Base-by-base conservation (phyloP, 805 yeast species). In the Lipomyces spencermartinsiae region DNA sequence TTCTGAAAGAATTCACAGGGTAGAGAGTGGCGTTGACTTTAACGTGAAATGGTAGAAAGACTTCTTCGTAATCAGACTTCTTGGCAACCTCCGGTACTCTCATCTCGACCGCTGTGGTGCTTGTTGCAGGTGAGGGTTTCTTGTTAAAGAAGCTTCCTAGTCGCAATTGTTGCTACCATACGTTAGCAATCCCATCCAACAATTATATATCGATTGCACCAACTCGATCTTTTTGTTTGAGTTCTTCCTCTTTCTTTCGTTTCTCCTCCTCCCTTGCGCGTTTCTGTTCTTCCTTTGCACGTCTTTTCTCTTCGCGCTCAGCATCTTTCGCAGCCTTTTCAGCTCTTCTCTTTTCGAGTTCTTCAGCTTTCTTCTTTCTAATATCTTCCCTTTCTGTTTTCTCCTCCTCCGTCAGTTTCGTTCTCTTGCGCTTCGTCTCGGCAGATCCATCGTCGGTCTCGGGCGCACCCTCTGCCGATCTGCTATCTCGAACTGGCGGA, bases 11-110 rank as follows among this genome's bases (percentile, higher is more conserved):
- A 31, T 63, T 67, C 7, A 61, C 39, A 14, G 69, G 71, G 64
- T 59, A 72, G 8, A 77, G 56, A 5, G 65, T 65, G 6, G 74
- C 74, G 59, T 70, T 73, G 1, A 74, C 43, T 61, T 77, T 77
- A 59, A 77, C 69, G 53, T 74, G 76, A 60, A 77, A 80, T 0
- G 80, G 80, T 37, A 78, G 71, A 56, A 80, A 77, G 7, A 63
- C 58, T 8, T 59, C 33, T 39, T 74, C 72, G 69, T 72, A 80
- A 58, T 74, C 79, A 2, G 75, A 71, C 49, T 65, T 64, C 10
- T 39, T 63, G n/a, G 55, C 56, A 19, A 39, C 55, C 4, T 57
- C 39, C 14, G 59, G 33, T 34, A 19, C 56, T 33, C 39, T 65
- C 39, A n/a, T 19, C 53, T 29, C 58, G 14, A 14, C 25, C 19